phyloP scores from a whole-genome alignment of 2,329 filamentous ascomycete genomes.

The Moelleriella libera region DNA sequence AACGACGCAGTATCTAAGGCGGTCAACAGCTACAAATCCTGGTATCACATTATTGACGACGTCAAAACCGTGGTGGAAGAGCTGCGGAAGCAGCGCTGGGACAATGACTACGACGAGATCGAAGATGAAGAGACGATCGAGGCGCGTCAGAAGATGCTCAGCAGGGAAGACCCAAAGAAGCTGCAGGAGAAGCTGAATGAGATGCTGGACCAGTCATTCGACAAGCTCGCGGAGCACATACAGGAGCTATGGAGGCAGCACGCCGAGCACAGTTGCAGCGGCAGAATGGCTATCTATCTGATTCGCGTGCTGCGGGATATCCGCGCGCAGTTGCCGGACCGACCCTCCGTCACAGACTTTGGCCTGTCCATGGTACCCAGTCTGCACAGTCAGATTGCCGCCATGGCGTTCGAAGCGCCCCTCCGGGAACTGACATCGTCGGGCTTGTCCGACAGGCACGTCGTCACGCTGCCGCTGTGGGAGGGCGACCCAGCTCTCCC shows the following conservation, averaged over 20 bases:
- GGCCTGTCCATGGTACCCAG: constrained; percentile 45
- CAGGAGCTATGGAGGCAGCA: constrained; percentile 32
- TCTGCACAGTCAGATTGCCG: constrained; percentile 49
- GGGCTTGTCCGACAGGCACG: constrained; percentile 27
- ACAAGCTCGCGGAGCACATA: constrained; percentile 42
- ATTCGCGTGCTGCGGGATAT: constrained; percentile 64
- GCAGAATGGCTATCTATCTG: constrained; percentile 48
- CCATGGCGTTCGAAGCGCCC: constrained; percentile 32
- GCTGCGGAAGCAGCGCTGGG: constrained; percentile 57
- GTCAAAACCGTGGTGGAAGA: constrained; percentile 48
- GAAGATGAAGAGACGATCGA: constrained; percentile 62
- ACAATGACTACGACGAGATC: constrained; percentile 59
- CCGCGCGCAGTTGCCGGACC: constrained; percentile 46
- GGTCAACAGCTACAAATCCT: constrained; percentile 51
- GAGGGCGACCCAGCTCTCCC: constrained; percentile 65
- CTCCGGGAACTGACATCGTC: constrained; percentile 31
- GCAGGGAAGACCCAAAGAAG: constrained; percentile 54
- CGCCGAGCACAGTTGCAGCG: constrained; percentile 30
- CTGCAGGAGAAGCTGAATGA: constrained; percentile 45
- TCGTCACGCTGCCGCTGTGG: constrained; percentile 60
- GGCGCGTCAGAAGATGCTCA: constrained; percentile 50
- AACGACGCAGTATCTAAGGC: constrained; percentile 51
- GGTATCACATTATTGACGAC: constrained; percentile 60
- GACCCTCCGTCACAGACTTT: constrained; percentile 36
- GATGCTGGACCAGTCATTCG: constrained; percentile 42